phyloP scores from a whole-genome alignment of 2,329 filamentous ascomycete genomes.

The Aaosphaeria pasadenensis region DNA sequence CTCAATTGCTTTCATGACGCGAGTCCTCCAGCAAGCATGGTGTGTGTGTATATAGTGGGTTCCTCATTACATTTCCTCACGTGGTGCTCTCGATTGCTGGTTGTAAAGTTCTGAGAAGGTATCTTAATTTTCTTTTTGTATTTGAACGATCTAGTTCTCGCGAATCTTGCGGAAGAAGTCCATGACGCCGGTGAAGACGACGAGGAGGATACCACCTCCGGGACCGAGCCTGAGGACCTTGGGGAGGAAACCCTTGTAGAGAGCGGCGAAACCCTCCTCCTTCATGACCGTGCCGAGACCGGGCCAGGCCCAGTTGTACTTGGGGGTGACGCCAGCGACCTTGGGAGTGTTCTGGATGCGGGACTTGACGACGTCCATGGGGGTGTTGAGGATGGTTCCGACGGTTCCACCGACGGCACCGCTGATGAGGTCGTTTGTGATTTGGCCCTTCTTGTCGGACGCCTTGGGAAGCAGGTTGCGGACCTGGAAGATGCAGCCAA shows the following conservation, averaged over 20 bases:
- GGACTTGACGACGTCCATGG: constrained; percentile 96
- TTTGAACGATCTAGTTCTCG: constrained; percentile 8
- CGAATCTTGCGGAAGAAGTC: constrained; percentile 83
- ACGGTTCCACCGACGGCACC: constrained; percentile 85
- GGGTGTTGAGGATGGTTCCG: constrained; percentile 91
- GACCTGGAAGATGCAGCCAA: constrained; percentile 98
- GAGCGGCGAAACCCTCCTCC: constrained; percentile 86
- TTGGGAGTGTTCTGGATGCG: constrained; percentile 93
- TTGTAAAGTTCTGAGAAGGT: too few relatives aligned
- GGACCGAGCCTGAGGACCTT: constrained; percentile 82
- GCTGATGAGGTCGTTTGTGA: constrained; percentile 82
- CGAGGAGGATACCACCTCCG: constrained; percentile 71
- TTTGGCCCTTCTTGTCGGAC: constrained; percentile 76
- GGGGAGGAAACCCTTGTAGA: constrained; percentile 97
- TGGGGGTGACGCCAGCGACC: constrained; percentile 74
- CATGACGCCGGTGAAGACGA: constrained; percentile 84
- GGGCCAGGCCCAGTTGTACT: constrained; percentile 99
- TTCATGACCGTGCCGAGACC: constrained; percentile 80
- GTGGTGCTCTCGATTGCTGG: too few relatives aligned
- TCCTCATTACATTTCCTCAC: too few relatives aligned
- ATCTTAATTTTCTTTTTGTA: too few relatives aligned
- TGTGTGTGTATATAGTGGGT: too few relatives aligned
- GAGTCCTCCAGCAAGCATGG: too few relatives aligned
- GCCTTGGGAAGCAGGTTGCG: constrained; percentile 77
- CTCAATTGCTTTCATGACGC: too few relatives aligned